Evolutionary conservation across 371 early-diverging fungal genomes (phyloP).

Genomic region (Sporodiniella umbellata): DNA sequence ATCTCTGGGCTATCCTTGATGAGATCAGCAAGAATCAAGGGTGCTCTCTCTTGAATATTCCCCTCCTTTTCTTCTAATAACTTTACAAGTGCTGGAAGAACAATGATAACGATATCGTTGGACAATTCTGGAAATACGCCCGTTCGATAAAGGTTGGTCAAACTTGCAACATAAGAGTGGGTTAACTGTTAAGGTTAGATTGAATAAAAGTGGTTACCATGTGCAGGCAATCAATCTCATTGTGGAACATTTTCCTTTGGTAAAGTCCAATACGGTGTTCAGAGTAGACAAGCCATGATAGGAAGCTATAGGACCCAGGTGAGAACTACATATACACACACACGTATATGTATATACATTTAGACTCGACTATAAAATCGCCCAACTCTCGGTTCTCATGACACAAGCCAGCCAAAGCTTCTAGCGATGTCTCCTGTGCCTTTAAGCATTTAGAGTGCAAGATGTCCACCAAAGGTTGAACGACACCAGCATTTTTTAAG

Average conservation of each 20-base stretch:
- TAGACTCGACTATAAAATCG: slow-evolving; percentile 40
- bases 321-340: background rate
- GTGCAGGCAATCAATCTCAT: slow-evolving; percentile 72
- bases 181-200: slow-evolving; percentile 24
- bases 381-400: slow-evolving; percentile 62
- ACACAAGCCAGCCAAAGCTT: slow-evolving; percentile 69
- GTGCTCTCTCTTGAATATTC: slow-evolving; percentile 66
- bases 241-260: slow-evolving; percentile 57
- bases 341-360: slow-evolving; percentile 36
- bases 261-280: slow-evolving; percentile 59
- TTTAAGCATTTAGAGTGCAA: slow-evolving; percentile 55
- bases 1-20: slow-evolving; percentile 72
- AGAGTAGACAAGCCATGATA: slow-evolving; percentile 31
- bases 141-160: slow-evolving; percentile 69
- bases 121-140: slow-evolving; percentile 57
- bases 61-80: slow-evolving; percentile 58
- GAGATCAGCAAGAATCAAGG: slow-evolving; percentile 71
- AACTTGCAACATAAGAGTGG: slow-evolving; percentile 50
- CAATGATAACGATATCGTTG: slow-evolving; percentile 54
- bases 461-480: slow-evolving; percentile 59
- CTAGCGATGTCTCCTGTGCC: slow-evolving; percentile 80
- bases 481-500: slow-evolving; percentile 57
- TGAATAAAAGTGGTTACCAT: slow-evolving; percentile 40
- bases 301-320: slow-evolving; percentile 9
- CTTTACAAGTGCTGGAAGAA: slow-evolving; percentile 77